Conservation (phyloP, 2,329 filamentous ascomycete genomes). For the Westerdykella aurantiaca region DNA sequence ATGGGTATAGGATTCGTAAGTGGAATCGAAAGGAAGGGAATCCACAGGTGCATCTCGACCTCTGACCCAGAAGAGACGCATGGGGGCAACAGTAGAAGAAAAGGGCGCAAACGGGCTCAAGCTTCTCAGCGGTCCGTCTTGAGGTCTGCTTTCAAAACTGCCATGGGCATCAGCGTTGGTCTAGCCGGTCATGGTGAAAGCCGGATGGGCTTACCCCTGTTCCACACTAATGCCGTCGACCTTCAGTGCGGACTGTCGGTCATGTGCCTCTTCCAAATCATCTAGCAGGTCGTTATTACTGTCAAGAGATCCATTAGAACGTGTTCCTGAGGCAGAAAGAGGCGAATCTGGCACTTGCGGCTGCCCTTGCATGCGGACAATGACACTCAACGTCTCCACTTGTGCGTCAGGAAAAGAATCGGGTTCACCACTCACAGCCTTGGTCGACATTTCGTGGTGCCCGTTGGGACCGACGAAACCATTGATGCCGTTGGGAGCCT, state of each 20-base stretch:
- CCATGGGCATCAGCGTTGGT: slow-evolving; percentile 16
- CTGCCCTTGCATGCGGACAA: slow-evolving; percentile 44
- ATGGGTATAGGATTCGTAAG: slow-evolving; percentile 45
- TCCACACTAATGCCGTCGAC: slow-evolving; percentile 32
- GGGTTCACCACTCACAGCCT: slow-evolving; percentile 31
- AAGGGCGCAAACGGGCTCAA: slow-evolving; percentile 13
- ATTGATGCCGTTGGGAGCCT: slow-evolving; percentile 15
- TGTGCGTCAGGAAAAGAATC: slow-evolving; percentile 51
- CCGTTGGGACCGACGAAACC: slow-evolving; percentile 20
- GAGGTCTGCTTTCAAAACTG: slow-evolving; percentile 17
- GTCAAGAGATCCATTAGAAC: slow-evolving; percentile 54
- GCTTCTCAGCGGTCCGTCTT: slow-evolving; percentile 15
- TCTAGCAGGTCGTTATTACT: slow-evolving; percentile 44
- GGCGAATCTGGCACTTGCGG: slow-evolving; percentile 29
- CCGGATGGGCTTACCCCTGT: slow-evolving; percentile 24
- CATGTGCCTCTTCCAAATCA: slow-evolving; percentile 41
- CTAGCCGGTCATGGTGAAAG: slow-evolving; percentile 6
- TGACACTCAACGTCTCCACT: slow-evolving; percentile 48
- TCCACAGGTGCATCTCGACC: slow-evolving; percentile 42
- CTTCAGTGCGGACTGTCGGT: slow-evolving; percentile 33
- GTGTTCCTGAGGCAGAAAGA: slow-evolving; percentile 39
- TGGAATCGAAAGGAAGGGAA: slow-evolving; percentile 40
- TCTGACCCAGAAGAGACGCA: slow-evolving; percentile 47
- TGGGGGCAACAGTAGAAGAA: slow-evolving; percentile 11
- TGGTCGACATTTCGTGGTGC: slow-evolving; percentile 23